These are phyloP conservation scores for Mollisia scopiformis DNA, from an alignment of 2,329 filamentous ascomycete genomes.

Conservation along the genomic window DNA sequence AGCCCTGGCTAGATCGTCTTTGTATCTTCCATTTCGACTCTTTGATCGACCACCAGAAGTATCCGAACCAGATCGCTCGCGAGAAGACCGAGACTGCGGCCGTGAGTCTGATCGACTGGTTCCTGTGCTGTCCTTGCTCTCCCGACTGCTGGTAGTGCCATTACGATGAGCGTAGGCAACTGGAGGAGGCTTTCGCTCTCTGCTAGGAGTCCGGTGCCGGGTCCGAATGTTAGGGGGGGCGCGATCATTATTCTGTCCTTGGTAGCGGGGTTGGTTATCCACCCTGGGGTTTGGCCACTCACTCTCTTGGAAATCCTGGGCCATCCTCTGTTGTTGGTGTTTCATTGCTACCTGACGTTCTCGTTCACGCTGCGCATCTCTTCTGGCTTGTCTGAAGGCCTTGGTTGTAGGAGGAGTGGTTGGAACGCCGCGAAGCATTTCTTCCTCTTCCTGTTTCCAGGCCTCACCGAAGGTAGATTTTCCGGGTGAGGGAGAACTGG, in stretches of 20 bases:
- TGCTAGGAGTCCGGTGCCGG: slow-evolving; percentile 27
- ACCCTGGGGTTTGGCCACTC: slow-evolving; percentile 22
- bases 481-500: slow-evolving; percentile 43
- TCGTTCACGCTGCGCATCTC: slow-evolving; percentile 36
- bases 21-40: slow-evolving; percentile 34
- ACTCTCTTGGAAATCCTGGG: slow-evolving; percentile 13
- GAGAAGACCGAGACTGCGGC: slow-evolving; percentile 29
- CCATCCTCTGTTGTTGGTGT: slow-evolving; percentile 28
- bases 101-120: slow-evolving; percentile 30
- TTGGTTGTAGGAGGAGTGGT: slow-evolving; percentile 28
- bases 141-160: slow-evolving; percentile 18
- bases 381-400: slow-evolving; percentile 34
- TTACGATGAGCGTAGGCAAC: slow-evolving; percentile 25
- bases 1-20: slow-evolving; percentile 33
- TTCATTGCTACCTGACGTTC: slow-evolving; percentile 33
- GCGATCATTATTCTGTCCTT: slow-evolving; percentile 23
- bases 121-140: slow-evolving; percentile 24
- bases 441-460: slow-evolving; percentile 32
- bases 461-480: slow-evolving; percentile 37
- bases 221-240: slow-evolving; percentile 26
- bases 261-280: slow-evolving; percentile 17
- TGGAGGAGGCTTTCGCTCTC: slow-evolving; percentile 33
- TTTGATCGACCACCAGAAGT: slow-evolving; percentile 33
- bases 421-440: slow-evolving; percentile 20
- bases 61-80: slow-evolving; percentile 36